These are phyloP conservation scores for Giardia muris DNA, from an alignment of 208 protist species.

Conservation along the genomic window DNA sequence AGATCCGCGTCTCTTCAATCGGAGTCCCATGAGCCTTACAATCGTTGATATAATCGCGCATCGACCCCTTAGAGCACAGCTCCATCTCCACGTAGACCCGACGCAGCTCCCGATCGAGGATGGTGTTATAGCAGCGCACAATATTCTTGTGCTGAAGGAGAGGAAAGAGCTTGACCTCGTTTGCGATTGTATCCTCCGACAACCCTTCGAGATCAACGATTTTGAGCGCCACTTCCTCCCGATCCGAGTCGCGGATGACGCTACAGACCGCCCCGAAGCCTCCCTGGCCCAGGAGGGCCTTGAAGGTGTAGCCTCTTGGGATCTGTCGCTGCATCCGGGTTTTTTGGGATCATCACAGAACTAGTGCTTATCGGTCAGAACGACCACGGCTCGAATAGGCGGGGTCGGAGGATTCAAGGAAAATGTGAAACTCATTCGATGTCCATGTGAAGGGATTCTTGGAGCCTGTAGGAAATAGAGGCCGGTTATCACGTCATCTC, in stretches of 20 bases:
- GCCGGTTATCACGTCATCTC: too few relatives aligned
- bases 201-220: not conserved
- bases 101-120: not conserved
- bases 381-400: too few relatives aligned
- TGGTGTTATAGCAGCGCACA: not conserved
- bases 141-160: not conserved
- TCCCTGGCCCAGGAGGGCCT: not conserved
- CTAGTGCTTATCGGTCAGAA: too few relatives aligned
- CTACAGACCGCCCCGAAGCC: not conserved
- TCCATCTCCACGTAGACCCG: not conserved
- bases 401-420: too few relatives aligned
- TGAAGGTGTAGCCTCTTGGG: not conserved
- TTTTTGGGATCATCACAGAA: too few relatives aligned
- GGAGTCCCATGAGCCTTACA: not conserved
- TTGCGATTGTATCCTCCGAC: not conserved
- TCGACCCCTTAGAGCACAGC: not conserved
- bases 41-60: not conserved
- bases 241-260: not conserved
- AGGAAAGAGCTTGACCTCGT: not conserved
- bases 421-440: too few relatives aligned
- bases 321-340: too few relatives aligned
- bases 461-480: too few relatives aligned
- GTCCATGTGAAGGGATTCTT: too few relatives aligned
- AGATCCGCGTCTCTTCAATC: not conserved
- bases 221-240: not conserved